Conservation (phyloP, 1,139 yeast species). For the Debaryomycetaceae sp. region DNA sequence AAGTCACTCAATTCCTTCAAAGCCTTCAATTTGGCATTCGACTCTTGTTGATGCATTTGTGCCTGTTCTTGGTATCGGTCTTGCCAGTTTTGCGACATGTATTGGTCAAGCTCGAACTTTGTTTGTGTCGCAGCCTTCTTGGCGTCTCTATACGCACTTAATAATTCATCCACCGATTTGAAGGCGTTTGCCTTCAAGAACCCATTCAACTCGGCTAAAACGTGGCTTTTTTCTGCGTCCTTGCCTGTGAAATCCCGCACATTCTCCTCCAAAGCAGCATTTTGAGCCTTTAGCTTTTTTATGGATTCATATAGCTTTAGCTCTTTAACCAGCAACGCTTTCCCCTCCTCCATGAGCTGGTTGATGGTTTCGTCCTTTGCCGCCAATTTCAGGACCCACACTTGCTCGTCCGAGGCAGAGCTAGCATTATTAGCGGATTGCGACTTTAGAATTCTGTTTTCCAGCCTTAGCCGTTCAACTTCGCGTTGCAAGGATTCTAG, state of each 20-base stretch:
- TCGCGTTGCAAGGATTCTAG: not conserved
- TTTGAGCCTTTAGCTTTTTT: constrained; percentile 46
- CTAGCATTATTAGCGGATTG: constrained; percentile 1
- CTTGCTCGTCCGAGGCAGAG: no score
- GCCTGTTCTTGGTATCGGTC: constrained; percentile 28
- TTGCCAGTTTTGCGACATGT: constrained; percentile 16
- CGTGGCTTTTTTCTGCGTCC: constrained; percentile 17
- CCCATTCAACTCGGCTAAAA: constrained; percentile 25
- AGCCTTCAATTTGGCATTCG: constrained; percentile 15
- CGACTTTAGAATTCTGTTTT: not conserved
- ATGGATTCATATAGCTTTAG: constrained; percentile 57
- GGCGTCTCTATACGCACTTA: constrained; percentile 9
- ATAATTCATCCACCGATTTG: constrained; percentile 16
- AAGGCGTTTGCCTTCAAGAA: constrained; percentile 18
- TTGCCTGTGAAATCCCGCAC: constrained; percentile 23
- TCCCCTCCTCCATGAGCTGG: constrained; percentile 66
- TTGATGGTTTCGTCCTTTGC: constrained; percentile 50
- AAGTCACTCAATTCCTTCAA: constrained; percentile 26
- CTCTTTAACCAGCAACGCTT: constrained; percentile 64
- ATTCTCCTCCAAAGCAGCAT: constrained; percentile 29
- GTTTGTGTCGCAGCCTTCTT: constrained; percentile 7
- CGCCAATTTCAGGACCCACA: constrained; percentile 23
- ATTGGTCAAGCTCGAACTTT: constrained; percentile 9
- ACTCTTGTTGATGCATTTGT: constrained; percentile 23
- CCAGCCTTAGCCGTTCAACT: not conserved